A percentile compares a stretch with the other conserved stretches of the same genome.
phyloP scores from a whole-genome alignment of 371 early-diverging fungal genomes.

The Actinomortierella wolfii region DNA sequence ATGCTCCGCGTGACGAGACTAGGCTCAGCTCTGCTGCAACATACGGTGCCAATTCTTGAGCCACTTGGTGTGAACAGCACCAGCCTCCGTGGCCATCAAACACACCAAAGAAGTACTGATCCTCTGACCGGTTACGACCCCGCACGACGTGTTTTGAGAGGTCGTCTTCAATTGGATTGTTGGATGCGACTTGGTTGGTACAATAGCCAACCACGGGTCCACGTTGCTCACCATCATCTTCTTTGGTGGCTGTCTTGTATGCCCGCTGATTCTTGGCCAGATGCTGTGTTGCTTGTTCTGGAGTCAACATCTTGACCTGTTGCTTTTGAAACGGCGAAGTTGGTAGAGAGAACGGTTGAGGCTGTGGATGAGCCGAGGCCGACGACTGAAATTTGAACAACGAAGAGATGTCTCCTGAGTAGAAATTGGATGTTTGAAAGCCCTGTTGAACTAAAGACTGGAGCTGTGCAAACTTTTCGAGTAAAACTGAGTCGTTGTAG shows the following conservation, averaged over 20 bases:
- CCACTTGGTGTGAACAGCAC: constrained; percentile 51
- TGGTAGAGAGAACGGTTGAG: not conserved
- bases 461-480: constrained; percentile 5
- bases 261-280: constrained; percentile 33
- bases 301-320: constrained; percentile 27
- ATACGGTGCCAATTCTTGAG: constrained; percentile 49
- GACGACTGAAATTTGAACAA: not conserved
- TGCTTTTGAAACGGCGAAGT: constrained; percentile 24
- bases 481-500: constrained; percentile 14
- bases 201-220: constrained; percentile 33
- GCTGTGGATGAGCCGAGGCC: not conserved
- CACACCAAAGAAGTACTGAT: constrained; percentile 59
- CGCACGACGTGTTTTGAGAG: constrained; percentile 28
- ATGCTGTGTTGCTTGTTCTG: constrained; percentile 34
- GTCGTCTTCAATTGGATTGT: constrained; percentile 63
- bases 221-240: constrained; percentile 8
- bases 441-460: constrained; percentile 16
- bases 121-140: constrained; percentile 20
- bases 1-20: constrained; percentile 4
- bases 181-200: constrained; percentile 61
- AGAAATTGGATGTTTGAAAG: constrained; percentile 1
- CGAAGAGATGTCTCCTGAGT: constrained; percentile 1
- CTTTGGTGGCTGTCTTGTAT: constrained; percentile 17
- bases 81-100: constrained; percentile 70
- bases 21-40: constrained; percentile 37